Base-by-base conservation (phyloP, 2,329 filamentous ascomycete species). In the Exserohilum turcica region DNA sequence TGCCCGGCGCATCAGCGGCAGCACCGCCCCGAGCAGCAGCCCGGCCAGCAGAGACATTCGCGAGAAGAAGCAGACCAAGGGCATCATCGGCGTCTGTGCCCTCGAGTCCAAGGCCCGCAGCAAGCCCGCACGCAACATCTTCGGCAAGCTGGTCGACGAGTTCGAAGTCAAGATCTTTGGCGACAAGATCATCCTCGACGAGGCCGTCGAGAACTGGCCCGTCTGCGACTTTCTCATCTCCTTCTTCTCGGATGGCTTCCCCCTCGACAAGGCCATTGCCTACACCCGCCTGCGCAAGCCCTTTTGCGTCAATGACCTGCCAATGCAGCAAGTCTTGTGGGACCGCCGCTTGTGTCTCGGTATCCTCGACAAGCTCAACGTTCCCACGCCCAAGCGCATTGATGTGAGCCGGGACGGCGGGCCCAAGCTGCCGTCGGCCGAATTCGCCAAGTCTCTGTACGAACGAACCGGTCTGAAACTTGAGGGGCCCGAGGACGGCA, bases 151-250 rank as follows among this genome's bases (percentile, higher is more conserved):
- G 16, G 93, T 97, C 61, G 86, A 90, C 29, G 93, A 97, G 65
- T 97, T 99, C 68, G 93, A 99, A 67, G 92, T 97, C 19, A 88
- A 96, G 57, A 93, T 99, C 10, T 99, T 99, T 78, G 95, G 94
- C 42, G 94, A 99, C 79, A 99, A 99, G 77, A 93, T 97, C 37
- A 99, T 99, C 63, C 81, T 99, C 31, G 94, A 99, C 69, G 94
- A 99, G 83, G 90, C 90, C 58, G 89, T 97, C 50, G 92, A 96
- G 76, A 96, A 97, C 72, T 97, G 92, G 92, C 92, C 92, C 15
- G 86, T 96, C 48, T 95, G 91, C 75, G 94, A 99, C 77, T 99
- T 96, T 68, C 78, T 99, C 50, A 96, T 99, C 68, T 96, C 92
- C 3, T 99, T 99, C 78, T 99, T 97, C 76, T 97, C 93, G 0